phyloP scores from a whole-genome alignment of 164 flowering plant genomes.

The Berberis thunbergii region DNA sequence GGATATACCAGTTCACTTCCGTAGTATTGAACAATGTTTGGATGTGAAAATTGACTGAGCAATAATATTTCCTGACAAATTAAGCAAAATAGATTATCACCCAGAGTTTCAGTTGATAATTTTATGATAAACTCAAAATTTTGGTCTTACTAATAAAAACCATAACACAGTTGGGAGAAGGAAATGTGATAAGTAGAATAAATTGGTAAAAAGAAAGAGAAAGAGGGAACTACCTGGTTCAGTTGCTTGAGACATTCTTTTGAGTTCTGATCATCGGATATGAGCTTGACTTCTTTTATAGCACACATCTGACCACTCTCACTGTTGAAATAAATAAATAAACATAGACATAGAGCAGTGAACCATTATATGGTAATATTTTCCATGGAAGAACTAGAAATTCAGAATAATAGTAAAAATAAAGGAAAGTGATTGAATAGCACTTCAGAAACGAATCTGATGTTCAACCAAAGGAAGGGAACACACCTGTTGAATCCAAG shows the following conservation, averaged over 20 bases:
- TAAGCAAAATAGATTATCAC: slow-evolving; percentile 4
- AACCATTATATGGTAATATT: neutral
- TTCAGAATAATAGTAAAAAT: no score
- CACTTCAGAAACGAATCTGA: no score
- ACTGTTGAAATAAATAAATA: slow-evolving; percentile 31
- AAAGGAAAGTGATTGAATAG: neutral
- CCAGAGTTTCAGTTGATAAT: neutral
- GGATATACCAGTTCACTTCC: slow-evolving; percentile 80
- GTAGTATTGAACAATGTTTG: slow-evolving; percentile 79
- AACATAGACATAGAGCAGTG: neutral
- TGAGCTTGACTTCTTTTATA: slow-evolving; percentile 77
- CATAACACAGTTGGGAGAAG: no score
- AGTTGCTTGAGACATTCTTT: slow-evolving; percentile 81
- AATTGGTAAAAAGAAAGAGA: neutral
- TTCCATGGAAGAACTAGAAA: no score
- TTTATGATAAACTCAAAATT: neutral
- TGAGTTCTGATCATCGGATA: slow-evolving; percentile 70
- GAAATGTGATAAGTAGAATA: no score
- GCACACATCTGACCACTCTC: slow-evolving; percentile 91
- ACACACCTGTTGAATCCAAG: slow-evolving; percentile 84
- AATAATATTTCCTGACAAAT: slow-evolving; percentile 68
- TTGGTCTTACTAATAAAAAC: neutral
- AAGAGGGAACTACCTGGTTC: slow-evolving; percentile 43
- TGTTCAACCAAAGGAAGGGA: no score
- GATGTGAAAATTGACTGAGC: slow-evolving; percentile 79